These are phyloP conservation scores for Auriculariales sp. DNA, from an alignment of 768 basidiomycete species.

Conservation along the genomic window DNA sequence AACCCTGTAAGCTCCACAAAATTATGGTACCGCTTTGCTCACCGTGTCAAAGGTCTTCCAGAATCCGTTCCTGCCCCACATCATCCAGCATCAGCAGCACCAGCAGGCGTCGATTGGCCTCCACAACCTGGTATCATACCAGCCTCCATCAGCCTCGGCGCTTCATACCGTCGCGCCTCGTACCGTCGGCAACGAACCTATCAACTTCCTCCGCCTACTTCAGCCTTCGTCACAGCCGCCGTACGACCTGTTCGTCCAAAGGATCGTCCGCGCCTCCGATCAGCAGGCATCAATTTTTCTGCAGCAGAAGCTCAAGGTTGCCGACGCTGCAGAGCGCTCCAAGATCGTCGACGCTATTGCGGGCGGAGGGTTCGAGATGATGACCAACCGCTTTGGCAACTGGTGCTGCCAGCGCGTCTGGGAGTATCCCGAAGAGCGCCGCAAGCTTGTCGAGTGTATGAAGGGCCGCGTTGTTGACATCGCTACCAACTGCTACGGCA, in stretches of 20 bases:
- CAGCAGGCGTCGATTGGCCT: constrained; percentile 1
- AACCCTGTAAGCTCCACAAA: constrained; percentile 44
- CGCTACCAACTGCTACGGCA: constrained; percentile 80
- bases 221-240: constrained; percentile 78
- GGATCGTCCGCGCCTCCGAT: constrained; percentile 81
- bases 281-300: constrained; percentile 85
- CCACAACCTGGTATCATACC: background rate
- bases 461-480: constrained; percentile 75
- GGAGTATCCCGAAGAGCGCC: constrained; percentile 59
- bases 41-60: constrained; percentile 15
- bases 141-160: background rate
- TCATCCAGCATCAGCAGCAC: constrained; percentile 8
- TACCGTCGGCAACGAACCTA: constrained; percentile 42
- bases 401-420: constrained; percentile 85
- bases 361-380: constrained; percentile 77
- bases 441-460: constrained; percentile 80
- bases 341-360: constrained; percentile 85
- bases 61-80: constrained; percentile 12
- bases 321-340: constrained; percentile 56
- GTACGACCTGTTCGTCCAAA: constrained; percentile 65
- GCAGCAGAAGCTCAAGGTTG: constrained; percentile 82
- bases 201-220: constrained; percentile 76
- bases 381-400: constrained; percentile 71
- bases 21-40: constrained; percentile 1
- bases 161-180: constrained; percentile 7